Evolutionary conservation across 805 yeast species (phyloP).

Genomic region (Clavispora phyllophila): DNA sequence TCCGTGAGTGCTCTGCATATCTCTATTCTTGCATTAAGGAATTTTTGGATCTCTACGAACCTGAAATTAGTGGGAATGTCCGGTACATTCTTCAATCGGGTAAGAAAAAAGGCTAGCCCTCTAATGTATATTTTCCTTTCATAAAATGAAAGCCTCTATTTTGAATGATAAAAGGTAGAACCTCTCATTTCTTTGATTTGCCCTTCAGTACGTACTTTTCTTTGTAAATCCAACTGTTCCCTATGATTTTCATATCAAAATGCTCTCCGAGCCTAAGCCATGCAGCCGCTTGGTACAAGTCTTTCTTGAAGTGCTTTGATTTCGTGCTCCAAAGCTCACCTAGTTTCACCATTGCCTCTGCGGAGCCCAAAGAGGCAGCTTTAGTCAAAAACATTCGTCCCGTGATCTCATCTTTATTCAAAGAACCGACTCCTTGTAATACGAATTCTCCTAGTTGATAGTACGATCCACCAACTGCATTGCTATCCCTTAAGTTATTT

Average conservation of each 20-base stretch:
- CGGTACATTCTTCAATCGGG: constrained; percentile 9
- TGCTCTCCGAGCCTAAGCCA: constrained; percentile 65
- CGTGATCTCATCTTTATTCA: constrained; percentile 44
- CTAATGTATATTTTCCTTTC: neutral
- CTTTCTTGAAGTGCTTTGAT: constrained; percentile 51
- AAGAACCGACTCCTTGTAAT: constrained; percentile 51
- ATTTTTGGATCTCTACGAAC: constrained; percentile 21
- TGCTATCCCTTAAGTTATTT: constrained; percentile 31
- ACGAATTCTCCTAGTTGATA: constrained; percentile 58
- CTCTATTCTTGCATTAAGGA: constrained; percentile 28
- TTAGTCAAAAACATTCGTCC: constrained; percentile 59
- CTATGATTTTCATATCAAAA: constrained; percentile 56
- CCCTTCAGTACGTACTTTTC: constrained; percentile 45
- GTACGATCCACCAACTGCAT: constrained; percentile 45
- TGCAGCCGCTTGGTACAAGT: constrained; percentile 57
- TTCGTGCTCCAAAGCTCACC: constrained; percentile 65
- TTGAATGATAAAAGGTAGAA: too few species aligned
- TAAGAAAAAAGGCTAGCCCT: constrained; percentile 3
- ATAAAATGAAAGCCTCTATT: neutral
- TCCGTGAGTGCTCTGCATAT: constrained; percentile 29
- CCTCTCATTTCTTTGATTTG: constrained; percentile 2
- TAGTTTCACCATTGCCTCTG: constrained; percentile 63
- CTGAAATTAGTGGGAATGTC: constrained; percentile 9
- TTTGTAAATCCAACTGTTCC: constrained; percentile 73
- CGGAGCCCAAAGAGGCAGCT: constrained; percentile 63